Percentiles rank a stretch among this genome's conserved stretches.
These are phyloP conservation scores for Pogostemon cablin DNA, from an alignment of 257 asterid species.

Conservation along the genomic window DNA sequence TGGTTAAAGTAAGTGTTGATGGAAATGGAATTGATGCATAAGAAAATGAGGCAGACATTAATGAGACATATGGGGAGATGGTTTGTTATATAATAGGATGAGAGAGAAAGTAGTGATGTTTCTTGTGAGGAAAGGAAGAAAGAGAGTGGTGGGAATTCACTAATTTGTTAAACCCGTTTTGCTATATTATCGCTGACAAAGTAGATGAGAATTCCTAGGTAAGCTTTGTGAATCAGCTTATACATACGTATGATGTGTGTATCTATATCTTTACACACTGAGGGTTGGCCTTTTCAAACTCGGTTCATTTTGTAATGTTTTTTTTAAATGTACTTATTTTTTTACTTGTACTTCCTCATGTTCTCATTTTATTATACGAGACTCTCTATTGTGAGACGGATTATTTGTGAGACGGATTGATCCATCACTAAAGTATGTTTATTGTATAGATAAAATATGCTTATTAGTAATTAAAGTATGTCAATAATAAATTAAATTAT, in stretches of 20 bases:
- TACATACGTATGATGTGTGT: neutral
- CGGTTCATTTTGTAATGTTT: too few species aligned
- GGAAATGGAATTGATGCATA: neutral
- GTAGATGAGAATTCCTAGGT: constrained; percentile 24
- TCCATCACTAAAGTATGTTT: too few species aligned
- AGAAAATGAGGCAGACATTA: neutral
- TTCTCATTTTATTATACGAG: too few species aligned
- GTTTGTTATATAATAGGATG: neutral
- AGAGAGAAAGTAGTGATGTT: neutral
- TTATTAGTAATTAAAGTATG: too few species aligned
- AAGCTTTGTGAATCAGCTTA: constrained; percentile 17
- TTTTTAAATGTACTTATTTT: too few species aligned
- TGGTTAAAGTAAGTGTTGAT: too few species aligned
- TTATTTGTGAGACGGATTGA: too few species aligned
- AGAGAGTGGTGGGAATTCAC: constrained; percentile 23
- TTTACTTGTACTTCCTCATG: too few species aligned
- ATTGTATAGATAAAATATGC: too few species aligned
- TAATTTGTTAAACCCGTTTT: neutral
- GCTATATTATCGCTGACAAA: neutral
- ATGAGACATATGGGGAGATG: neutral
- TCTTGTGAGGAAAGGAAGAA: constrained; percentile 38
- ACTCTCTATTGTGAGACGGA: too few species aligned
- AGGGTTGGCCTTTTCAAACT: constrained; percentile 27
- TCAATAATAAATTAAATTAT: too few species aligned
- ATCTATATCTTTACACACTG: neutral